A percentile compares a stretch with the other conserved stretches of the same genome.
phyloP scores from a whole-genome alignment of 371 early-diverging fungal species.

The Umbelopsis sp. region DNA sequence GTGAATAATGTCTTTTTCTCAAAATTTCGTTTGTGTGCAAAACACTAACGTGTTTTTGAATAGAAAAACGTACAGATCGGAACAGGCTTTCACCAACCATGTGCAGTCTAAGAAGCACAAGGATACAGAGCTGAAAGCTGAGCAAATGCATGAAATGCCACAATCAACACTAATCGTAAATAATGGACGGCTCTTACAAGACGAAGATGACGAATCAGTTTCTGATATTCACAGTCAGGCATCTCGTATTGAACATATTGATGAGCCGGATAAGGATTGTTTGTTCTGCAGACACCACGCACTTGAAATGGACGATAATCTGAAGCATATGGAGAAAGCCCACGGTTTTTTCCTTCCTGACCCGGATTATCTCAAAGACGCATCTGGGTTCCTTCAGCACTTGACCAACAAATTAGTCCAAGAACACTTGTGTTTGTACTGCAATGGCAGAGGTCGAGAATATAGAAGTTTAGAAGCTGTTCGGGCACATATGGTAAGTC shows the following conservation, averaged over 20 bases:
- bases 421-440: slow-evolving; percentile 92
- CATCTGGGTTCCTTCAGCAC: slow-evolving; percentile 87
- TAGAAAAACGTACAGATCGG: slow-evolving; percentile 72
- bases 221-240: slow-evolving; percentile 59
- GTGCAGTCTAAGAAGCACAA: slow-evolving; percentile 91
- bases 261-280: slow-evolving; percentile 61
- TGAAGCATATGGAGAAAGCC: slow-evolving; percentile 87
- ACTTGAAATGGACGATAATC: slow-evolving; percentile 76
- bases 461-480: slow-evolving; percentile 90
- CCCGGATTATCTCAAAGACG: slow-evolving; percentile 88
- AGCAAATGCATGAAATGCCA: slow-evolving; percentile 22
- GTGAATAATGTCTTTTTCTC: neutral
- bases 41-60: neutral
- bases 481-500: slow-evolving; percentile 87
- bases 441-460: slow-evolving; percentile 89
- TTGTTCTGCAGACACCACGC: slow-evolving; percentile 78
- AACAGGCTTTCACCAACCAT: slow-evolving; percentile 89
- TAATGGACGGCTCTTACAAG: slow-evolving; percentile 43
- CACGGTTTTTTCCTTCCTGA: slow-evolving; percentile 98
- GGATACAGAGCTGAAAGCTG: slow-evolving; percentile 63
- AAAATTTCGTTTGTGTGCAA: neutral
- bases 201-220: slow-evolving; percentile 39
- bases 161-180: slow-evolving; percentile 14
- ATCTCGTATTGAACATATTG: slow-evolving; percentile 54
- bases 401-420: slow-evolving; percentile 93